Base-by-base conservation (phyloP, 139 green algal species). In the Picochlorum sp. region DNA sequence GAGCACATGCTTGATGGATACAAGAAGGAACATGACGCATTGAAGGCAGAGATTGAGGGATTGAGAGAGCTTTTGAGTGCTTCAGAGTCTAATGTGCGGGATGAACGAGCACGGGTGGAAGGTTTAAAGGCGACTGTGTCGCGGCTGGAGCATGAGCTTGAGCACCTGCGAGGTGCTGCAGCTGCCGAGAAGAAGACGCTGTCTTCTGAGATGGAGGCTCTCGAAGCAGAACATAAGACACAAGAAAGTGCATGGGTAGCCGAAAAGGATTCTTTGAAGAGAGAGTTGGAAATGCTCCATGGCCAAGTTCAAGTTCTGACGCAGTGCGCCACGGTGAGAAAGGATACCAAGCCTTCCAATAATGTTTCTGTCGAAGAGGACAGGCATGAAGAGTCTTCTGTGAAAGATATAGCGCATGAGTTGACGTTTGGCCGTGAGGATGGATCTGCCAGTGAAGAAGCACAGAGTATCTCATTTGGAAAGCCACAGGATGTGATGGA, bases 261-360 rank as follows among this genome's bases (percentile, higher is more conserved):
- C 6, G 30, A 54, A 54, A 54, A 54, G n/a, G 47, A 54, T 8
- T 54, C 47, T 9, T 21, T 54, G 18, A 20, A 26, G 16, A 54
- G 47, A 54, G 47, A 54, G 47, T 21, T 54, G 16, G 47, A 54
- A 54, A 54, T 54, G 18, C 47, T 54, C 47, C 47, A 54, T 54
- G 47, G 18, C 47, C 16, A 54, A 21, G 47, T 54, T 20, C 18
- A 54, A 54, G 47, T 20, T 1, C n/a, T 54, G 47, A 54, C 47
- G 16, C 47, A 41, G 34, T 41, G 34, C 34, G 16, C 47, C 6
- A 20, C 47, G 2, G 47, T 13, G 15, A 26, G 51, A 8, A 26
- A 59, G 15, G 18, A 18, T n/a, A 20, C 8, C 4, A 59, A 34
- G 6, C 9, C 21, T 20, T 7, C 15, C 0, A 20, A 41, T 34